Base-by-base conservation (phyloP, 2,329 filamentous ascomycete species). In the Phaeosphaeriaceae sp. region DNA sequence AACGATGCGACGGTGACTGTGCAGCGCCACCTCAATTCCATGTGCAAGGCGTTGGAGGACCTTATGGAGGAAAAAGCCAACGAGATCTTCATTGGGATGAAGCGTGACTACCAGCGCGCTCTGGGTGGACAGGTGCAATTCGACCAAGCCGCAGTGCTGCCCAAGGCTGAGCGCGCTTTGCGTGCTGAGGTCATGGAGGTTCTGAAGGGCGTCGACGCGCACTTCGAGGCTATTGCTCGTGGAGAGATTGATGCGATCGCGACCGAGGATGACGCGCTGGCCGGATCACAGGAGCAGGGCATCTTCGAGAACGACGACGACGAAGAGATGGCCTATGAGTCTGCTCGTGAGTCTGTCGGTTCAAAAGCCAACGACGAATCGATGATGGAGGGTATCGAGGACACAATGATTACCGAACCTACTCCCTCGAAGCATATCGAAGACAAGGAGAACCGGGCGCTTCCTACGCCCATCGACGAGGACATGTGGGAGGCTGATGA, bases 1-100 rank as follows among this genome's bases (percentile, higher is more conserved):
- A 60, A 66, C 2, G 62, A 77, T 4, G 82, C 83, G 0, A 79
- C 79, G 0, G 56, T 79, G 1, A 73, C 74, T 3, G 82, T 86
- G 9, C 76, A 76, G 49, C 51, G 59, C 0, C 72, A 74, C 11
- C 74, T 88, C 1, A 60, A 75, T 0, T 40, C 54, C 1, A 81
- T 86, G 74, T 78, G 79, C 58, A 68, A 75, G 54, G 77, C 78
- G 32, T 78, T 84, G 10, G 75, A 80, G 28, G 68, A 77, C 26
- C 68, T 76, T 44, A 82, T 84, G 58, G 72, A 80, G 49, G 79
- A 80, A 2, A 77, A 78, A 42, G 70, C 79, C 0, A 80, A 86
- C 24, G 80, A 84, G 52, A 79, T 81, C n/a, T 78, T 68, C 54
- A 46, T 69, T 1, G 58, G 59, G 21, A 79, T 81, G 70, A 64